A percentile compares a stretch with the other conserved stretches of the same genome.
These are phyloP conservation scores for Phylloporus arenicola DNA, from an alignment of 768 basidiomycete species.

Conservation along the genomic window DNA sequence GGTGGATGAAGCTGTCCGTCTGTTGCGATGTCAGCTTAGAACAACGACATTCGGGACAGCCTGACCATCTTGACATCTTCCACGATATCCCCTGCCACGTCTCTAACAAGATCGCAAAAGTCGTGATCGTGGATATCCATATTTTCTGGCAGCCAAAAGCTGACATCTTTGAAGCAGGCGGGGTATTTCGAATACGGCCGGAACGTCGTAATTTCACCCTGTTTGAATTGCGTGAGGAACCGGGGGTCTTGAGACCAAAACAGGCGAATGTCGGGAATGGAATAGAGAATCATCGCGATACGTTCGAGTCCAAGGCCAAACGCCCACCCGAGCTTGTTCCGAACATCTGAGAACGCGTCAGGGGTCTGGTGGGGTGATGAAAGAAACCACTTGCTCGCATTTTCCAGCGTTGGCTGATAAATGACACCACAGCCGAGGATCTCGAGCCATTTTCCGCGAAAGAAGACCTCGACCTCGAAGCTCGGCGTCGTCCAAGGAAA, in stretches of 20 bases:
- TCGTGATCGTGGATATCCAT: slow-evolving; percentile 83
- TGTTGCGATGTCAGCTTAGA: slow-evolving; percentile 29
- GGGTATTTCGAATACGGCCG: slow-evolving; percentile 92
- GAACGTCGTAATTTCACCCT: slow-evolving; percentile 75
- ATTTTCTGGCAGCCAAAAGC: slow-evolving; percentile 80
- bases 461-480: slow-evolving; percentile 97
- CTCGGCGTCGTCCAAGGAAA: slow-evolving; percentile 98
- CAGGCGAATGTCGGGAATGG: slow-evolving; percentile 94
- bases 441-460: slow-evolving; percentile 94
- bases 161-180: slow-evolving; percentile 88
- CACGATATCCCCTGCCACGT: slow-evolving; percentile 86
- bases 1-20: slow-evolving; percentile 91
- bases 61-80: slow-evolving; percentile 84
- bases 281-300: slow-evolving; percentile 96
- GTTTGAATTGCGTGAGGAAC: slow-evolving; percentile 81
- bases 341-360: slow-evolving; percentile 48
- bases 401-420: slow-evolving; percentile 80
- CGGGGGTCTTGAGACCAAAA: slow-evolving; percentile 93
- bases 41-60: not conserved
- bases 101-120: slow-evolving; percentile 91
- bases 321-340: slow-evolving; percentile 91
- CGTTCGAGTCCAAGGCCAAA: slow-evolving; percentile 96
- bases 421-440: slow-evolving; percentile 93
- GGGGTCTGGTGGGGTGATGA: not conserved
- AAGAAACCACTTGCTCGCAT: slow-evolving; percentile 58